phyloP scores from a whole-genome alignment of 2,329 filamentous ascomycete genomes.

The Claviceps quebecensis region DNA sequence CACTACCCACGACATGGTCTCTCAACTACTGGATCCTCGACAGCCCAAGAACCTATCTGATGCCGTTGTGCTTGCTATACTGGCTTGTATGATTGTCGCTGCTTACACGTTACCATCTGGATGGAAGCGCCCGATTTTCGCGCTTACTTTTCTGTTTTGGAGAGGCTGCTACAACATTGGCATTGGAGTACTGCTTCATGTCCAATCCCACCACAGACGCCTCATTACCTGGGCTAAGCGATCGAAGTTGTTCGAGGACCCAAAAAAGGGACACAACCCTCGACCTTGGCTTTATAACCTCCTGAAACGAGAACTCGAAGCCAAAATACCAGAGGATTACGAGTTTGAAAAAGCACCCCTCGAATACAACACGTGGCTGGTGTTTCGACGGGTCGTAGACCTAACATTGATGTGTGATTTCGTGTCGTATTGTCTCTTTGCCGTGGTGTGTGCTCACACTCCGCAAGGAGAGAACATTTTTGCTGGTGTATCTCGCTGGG shows the following conservation, averaged over 20 bases:
- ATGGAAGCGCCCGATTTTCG: constrained; percentile 65
- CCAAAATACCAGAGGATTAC: constrained; percentile 90
- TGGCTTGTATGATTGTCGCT: constrained; percentile 59
- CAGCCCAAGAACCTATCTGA: constrained; percentile 94
- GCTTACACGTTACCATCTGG: constrained; percentile 58
- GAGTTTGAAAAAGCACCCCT: constrained; percentile 82
- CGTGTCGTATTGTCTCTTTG: constrained; percentile 90
- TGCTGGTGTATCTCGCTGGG: constrained; percentile 65
- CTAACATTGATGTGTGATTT: constrained; percentile 99
- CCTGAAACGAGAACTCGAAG: constrained; percentile 80
- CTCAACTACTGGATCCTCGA: constrained; percentile 83
- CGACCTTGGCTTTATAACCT: constrained; percentile 70
- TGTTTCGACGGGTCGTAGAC: constrained; percentile 91
- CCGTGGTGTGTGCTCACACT: constrained; percentile 67
- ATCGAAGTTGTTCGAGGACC: constrained; percentile 74
- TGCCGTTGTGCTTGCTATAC: constrained; percentile 60
- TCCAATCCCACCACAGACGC: constrained; percentile 79
- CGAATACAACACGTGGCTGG: constrained; percentile 98
- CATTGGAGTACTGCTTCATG: constrained; percentile 77
- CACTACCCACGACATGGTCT: constrained; percentile 97
- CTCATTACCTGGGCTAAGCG: constrained; percentile 80
- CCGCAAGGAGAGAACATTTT: constrained; percentile 57
- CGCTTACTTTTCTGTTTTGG: constrained; percentile 81
- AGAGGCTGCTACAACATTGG: constrained; percentile 83
- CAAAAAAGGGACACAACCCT: constrained; percentile 66